Evolutionary conservation across 805 yeast species (phyloP), one percentile per base, ranked within the genome.

Genomic region (Grigorovia yakushimaensis): DNA sequence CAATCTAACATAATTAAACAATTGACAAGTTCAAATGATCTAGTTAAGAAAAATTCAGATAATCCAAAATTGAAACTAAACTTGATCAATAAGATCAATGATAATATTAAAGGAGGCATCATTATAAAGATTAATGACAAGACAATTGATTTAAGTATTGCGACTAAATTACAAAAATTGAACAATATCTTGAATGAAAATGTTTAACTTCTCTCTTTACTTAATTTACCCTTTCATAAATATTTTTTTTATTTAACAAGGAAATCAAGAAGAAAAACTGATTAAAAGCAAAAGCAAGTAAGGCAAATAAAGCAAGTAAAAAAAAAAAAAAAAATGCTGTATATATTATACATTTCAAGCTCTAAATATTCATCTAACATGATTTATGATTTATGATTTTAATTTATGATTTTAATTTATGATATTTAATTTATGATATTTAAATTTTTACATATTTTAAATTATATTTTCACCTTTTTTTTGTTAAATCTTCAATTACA

Each of bases 51-150:
- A 18, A 41, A 30, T 18, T 38, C 42, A 15, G 18, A 21, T 15
- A 43, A 43, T 10, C 39, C 40, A 9, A 91, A 87, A 61, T 84
- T 89, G 77, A 79, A 91, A 60, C 79, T 93, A 69, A 83, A 84
- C 74, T 73, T 93, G 59, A 72, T 79, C 58, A 91, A 88, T 76
- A 75, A 74, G 55, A 85, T 91, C 53, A 81, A 88, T 73, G 87
- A 96, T 54, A 93, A 84, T 55, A 86, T 93, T 66, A 76, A 86
- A 68, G 98, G 98, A 65, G 98, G 98, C 62, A 79, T 93, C 68
- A 73, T 93, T 58, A 95, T 93, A 51, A 96, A 89, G 72, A 87
- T 93, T 61, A 96, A 91, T 64, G 98, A 91, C 15, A 87, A 84
- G 71, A 89, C 98, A 54, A 96, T 88, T 61, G 98, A 93, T 73